phyloP scores from a whole-genome alignment of 78 protist species.

The Chrysochromulina tobinii region DNA sequence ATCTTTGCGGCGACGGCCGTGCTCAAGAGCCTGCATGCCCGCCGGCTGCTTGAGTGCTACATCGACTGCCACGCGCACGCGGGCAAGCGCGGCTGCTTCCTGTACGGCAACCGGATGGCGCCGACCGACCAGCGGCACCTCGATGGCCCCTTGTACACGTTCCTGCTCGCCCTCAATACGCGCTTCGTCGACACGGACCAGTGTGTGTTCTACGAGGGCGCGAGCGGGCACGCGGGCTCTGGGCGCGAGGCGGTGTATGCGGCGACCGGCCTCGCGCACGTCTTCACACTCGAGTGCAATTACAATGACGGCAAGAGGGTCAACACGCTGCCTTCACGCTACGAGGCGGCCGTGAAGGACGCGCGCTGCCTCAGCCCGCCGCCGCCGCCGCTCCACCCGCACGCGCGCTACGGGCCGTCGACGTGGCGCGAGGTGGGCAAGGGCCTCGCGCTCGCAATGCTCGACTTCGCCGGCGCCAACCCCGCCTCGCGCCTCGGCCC shows the following conservation, averaged over 20 bases:
- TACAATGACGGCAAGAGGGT: not conserved
- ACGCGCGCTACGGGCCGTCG: too few species aligned
- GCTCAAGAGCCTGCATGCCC: not conserved
- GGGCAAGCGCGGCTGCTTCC: conserved; percentile 18
- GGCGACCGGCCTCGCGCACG: not conserved
- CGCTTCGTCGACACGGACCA: conserved; percentile 12
- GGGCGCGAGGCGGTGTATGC: conserved; percentile 1
- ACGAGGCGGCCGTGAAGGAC: too few species aligned
- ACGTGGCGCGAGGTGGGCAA: too few species aligned
- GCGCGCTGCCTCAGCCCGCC: too few species aligned
- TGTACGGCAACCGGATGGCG: not conserved
- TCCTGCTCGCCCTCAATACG: conserved; percentile 29
- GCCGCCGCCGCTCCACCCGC: too few species aligned
- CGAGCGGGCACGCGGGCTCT: not conserved
- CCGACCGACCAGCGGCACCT: not conserved
- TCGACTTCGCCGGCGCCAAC: too few species aligned
- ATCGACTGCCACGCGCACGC: conserved; percentile 33
- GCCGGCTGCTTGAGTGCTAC: not conserved
- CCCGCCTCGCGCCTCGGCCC: too few species aligned
- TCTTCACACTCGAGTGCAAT: conserved; percentile 49
- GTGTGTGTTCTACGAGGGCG: not conserved
- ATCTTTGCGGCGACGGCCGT: not conserved
- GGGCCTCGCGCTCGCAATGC: too few species aligned
- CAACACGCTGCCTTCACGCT: too few species aligned
- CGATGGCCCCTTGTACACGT: not conserved